Evolutionary conservation across 1,284 basidiomycete genomes (phyloP).

Genomic region (Bondarzewia mesenterica): DNA sequence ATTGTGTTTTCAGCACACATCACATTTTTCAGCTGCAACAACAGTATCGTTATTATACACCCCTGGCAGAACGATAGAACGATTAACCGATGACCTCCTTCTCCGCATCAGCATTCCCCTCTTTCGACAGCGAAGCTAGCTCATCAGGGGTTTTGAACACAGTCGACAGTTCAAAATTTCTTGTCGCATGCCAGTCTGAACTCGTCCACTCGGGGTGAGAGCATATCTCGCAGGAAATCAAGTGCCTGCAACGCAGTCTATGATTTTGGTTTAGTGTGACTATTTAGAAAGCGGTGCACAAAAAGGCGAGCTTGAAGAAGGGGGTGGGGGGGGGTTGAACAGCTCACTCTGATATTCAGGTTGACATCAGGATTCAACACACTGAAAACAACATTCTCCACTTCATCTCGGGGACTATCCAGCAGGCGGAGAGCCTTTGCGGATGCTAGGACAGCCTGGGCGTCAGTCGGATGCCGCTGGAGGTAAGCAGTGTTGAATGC

Average conservation of each 20-base stretch:
- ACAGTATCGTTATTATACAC: too few species aligned
- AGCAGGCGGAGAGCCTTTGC: conserved; percentile 46
- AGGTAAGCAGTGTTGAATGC: conserved; percentile 71
- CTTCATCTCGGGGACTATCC: conserved; percentile 41
- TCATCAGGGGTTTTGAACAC: conserved; percentile 51
- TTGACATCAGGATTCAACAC: conserved; percentile 36
- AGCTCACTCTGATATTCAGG: conserved; percentile 44
- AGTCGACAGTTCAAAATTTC: conserved; percentile 54
- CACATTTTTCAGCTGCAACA: too few species aligned
- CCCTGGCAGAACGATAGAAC: too few species aligned
- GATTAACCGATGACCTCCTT: neutral
- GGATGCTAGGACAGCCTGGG: conserved; percentile 48
- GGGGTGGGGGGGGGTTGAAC: neutral
- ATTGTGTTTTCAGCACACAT: too few species aligned
- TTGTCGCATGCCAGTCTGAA: conserved; percentile 45
- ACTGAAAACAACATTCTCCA: conserved; percentile 53
- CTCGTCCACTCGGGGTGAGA: conserved; percentile 47
- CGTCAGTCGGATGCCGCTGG: conserved; percentile 47
- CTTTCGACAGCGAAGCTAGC: conserved; percentile 24
- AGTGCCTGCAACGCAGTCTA: conserved; percentile 42
- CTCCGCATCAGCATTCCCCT: conserved; percentile 7
- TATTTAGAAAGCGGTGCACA: neutral
- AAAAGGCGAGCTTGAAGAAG: neutral
- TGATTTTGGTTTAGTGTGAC: neutral
- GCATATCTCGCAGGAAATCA: conserved; percentile 37